Conservation (phyloP, 768 basidiomycete species). For the Piloderma croceum region DNA sequence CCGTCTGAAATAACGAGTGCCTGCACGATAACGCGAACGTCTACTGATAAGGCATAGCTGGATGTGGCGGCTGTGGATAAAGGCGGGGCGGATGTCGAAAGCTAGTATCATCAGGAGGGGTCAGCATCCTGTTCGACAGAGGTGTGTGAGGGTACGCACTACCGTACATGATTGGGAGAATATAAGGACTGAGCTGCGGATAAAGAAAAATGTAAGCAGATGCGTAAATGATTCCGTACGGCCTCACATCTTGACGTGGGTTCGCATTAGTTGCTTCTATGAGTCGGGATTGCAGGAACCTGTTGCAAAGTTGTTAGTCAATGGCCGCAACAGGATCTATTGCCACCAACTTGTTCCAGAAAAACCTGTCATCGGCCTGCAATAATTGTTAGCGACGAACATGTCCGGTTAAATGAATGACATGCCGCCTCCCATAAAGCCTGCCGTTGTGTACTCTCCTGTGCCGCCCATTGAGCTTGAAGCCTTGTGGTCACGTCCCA, state of each 20-base stretch:
- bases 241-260: conserved; percentile 61
- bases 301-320: conserved; percentile 13
- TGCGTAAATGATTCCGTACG: background rate
- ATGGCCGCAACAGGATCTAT: conserved; percentile 6
- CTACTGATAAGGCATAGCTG: conserved; percentile 87
- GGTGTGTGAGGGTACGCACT: conserved; percentile 50
- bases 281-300: conserved; percentile 55
- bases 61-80: conserved; percentile 73
- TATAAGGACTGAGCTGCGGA: conserved; percentile 74
- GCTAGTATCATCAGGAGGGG: conserved; percentile 40
- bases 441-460: conserved; percentile 45
- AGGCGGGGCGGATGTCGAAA: conserved; percentile 73
- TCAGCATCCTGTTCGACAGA: conserved; percentile 4
- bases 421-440: conserved; percentile 76
- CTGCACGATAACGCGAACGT: conserved; percentile 89
- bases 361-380: conserved; percentile 92
- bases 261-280: conserved; percentile 49
- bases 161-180: conserved; percentile 91
- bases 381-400: conserved; percentile 8
- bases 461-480: conserved; percentile 70
- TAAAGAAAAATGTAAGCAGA: conserved; percentile 1
- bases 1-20: conserved; percentile 94
- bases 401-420: conserved; percentile 15
- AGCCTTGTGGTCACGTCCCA: conserved; percentile 86
- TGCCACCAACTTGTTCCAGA: conserved; percentile 81